Base-by-base conservation (phyloP, 2,329 filamentous ascomycete genomes). In the Xylaria sp. region DNA sequence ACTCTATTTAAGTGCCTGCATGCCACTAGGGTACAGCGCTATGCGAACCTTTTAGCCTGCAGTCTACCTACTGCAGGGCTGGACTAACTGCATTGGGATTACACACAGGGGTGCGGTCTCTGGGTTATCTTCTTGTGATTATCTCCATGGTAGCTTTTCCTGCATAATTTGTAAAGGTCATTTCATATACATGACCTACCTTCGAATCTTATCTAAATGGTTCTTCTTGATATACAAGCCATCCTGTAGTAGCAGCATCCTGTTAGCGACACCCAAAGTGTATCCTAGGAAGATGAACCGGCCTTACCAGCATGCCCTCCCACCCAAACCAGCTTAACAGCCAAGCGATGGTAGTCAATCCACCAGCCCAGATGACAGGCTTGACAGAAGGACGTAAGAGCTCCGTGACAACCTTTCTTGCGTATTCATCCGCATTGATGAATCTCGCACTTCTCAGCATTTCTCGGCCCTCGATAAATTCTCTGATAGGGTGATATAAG, bases 311-410 rank as follows among this genome's bases (percentile, higher is more conserved):
- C 12, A 58, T 58, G 3, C 55, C 55, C 28, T 58, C 55, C 55
- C 55, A 58, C 46, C 55, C 55, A n/a, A 58, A 18, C 55, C 55
- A 58, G 13, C 55, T 46, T 12, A 58, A 18, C 12, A 58, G 7
- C 55, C 55, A 58, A 10, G 55, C 55, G 18, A 58, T 28, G 2
- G 55, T 58, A 28, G 55, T 23, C 23, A 58, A 18, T 4, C 55
- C 55, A 9, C 55, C 55, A 31, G 55, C 55, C 55, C 39, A 58
- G 39, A 58, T 58, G 28, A 58, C 37, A 58, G 28, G 55, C 39
- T 58, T 58, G 7, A 58, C 55, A 15, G 55, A 58, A 28, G 55
- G 55, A 44, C 20, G 23, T n/a, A 58, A 31, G 6, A 58, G 39
- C 20, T 58, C 55, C 8, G 20, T 58, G 12, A 46, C 55, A 2